Percentiles rank a stretch among this genome's conserved stretches.
These are phyloP conservation scores for Hondaea fermentalgiana DNA, from an alignment of 108 stramenopile genomes.

Conservation along the genomic window DNA sequence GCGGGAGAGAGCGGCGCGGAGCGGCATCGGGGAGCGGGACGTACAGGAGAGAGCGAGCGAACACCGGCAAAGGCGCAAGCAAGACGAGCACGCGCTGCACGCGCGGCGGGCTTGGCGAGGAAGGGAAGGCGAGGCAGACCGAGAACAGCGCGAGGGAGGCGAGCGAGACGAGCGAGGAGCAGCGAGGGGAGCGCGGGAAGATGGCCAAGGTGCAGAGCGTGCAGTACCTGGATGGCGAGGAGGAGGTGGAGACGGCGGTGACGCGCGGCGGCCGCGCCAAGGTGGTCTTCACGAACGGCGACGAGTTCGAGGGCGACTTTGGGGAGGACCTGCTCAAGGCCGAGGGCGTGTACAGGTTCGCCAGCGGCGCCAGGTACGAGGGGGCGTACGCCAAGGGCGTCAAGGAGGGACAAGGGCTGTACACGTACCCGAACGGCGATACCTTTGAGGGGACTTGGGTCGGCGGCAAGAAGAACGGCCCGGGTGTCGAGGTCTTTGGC, in stretches of 20 bases:
- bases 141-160: too few species aligned
- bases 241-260: not conserved
- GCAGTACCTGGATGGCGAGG: not conserved
- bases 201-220: not conserved
- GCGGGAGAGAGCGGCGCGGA: too few species aligned
- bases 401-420: slow-evolving; percentile 2
- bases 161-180: not conserved
- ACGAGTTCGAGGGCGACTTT: not conserved
- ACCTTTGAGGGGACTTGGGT: not conserved
- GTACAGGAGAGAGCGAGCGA: too few species aligned
- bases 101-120: too few species aligned
- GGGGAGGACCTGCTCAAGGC: not conserved
- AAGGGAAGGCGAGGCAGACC: too few species aligned
- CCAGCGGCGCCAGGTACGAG: slow-evolving; percentile 11
- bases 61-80: too few species aligned
- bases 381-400: not conserved
- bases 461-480: slow-evolving; percentile 17
- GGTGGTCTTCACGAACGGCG: not conserved
- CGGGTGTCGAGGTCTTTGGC: not conserved
- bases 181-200: not conserved
- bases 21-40: too few species aligned
- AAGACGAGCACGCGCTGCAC: too few species aligned
- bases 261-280: not conserved
- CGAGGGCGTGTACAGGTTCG: not conserved
- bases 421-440: not conserved